A percentile compares a stretch with the other conserved stretches of the same genome.
Conservation (phyloP, 495 filamentous ascomycete species). For the Penicillium samsonianum region DNA sequence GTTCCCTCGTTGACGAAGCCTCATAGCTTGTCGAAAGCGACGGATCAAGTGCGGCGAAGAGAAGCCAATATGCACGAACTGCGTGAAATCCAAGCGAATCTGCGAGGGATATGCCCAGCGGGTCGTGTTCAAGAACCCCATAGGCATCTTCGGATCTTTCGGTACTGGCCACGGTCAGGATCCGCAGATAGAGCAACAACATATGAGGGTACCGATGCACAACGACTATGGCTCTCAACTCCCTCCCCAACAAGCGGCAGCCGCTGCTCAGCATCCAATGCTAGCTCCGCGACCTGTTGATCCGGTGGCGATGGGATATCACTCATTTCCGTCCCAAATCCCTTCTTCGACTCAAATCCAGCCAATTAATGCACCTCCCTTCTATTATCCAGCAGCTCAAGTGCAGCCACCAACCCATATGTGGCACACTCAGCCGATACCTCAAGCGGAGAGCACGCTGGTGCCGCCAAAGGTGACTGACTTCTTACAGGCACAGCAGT, state of each 20-base stretch:
- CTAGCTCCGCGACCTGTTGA: conserved; percentile 37
- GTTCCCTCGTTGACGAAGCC: conserved; percentile 15
- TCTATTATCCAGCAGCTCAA: conserved; percentile 25
- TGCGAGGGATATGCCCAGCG: conserved; percentile 96
- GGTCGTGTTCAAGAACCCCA: conserved; percentile 88
- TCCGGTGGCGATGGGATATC: conserved; percentile 18
- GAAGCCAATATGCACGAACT: conserved; percentile 87
- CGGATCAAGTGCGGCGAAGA: conserved; percentile 98
- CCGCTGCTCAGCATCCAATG: conserved; percentile 36
- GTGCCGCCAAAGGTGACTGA: conserved; percentile 5
- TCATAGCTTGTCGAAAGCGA: conserved; percentile 81
- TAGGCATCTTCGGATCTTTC: conserved; percentile 57
- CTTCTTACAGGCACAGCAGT: conserved; percentile 17
- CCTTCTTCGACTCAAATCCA: not conserved
- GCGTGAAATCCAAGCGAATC: conserved; percentile 88
- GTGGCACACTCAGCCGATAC: conserved; percentile 14
- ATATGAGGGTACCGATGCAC: conserved; percentile 22
- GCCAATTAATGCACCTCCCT: conserved; percentile 14
- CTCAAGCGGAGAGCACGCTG: not conserved
- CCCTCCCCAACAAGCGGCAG: conserved; percentile 32
- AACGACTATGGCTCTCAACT: conserved; percentile 24
- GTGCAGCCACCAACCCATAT: conserved; percentile 9
- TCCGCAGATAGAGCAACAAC: conserved; percentile 25
- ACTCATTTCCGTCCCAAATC: conserved; percentile 2
- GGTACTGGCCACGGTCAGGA: conserved; percentile 27